phyloP scores from a whole-genome alignment of 164 flowering plant species.

The Chloranthus sessilifolius region DNA sequence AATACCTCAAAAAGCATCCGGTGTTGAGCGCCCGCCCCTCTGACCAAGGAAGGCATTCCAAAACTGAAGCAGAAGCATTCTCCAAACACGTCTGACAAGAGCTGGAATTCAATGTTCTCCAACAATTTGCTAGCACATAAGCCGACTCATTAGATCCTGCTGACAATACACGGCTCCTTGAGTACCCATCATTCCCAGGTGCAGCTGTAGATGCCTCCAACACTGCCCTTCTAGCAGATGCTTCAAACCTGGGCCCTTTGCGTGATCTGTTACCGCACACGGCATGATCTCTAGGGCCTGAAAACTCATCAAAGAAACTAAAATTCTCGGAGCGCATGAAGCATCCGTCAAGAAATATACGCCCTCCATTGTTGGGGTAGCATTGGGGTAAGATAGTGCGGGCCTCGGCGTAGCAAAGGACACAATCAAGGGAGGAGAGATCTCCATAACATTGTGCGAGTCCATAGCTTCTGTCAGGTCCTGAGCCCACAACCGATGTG shows the following conservation, averaged over 20 bases:
- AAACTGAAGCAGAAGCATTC: conserved; percentile 51
- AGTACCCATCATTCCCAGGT: conserved; percentile 38
- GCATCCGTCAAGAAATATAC: conserved; percentile 16
- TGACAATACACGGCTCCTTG: conserved; percentile 27
- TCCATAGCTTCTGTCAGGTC: conserved; percentile 54
- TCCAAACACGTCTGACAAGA: conserved; percentile 66
- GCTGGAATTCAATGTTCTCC: conserved; percentile 52
- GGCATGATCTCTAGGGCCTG: conserved; percentile 43
- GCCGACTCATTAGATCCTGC: conserved; percentile 51
- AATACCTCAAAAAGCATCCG: conserved; percentile 90
- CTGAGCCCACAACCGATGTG: conserved; percentile 42
- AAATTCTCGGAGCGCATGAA: conserved; percentile 20
- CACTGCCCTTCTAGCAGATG: conserved; percentile 46
- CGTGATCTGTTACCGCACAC: conserved; percentile 53
- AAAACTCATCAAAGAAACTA: conserved; percentile 40
- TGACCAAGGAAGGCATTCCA: conserved; percentile 71
- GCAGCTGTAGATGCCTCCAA: conserved; percentile 39
- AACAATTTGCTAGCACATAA: conserved; percentile 74
- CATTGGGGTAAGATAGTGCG: conserved; percentile 14
- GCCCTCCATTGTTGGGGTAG: conserved; percentile 13
- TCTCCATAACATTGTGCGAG: conserved; percentile 91
- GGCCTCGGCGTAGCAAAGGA: conserved; percentile 16
- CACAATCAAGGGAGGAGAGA: conserved; percentile 49
- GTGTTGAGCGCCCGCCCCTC: conserved; percentile 80
- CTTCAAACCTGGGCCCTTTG: conserved; percentile 30